A percentile compares a stretch with the other conserved stretches of the same genome.
phyloP scores from a whole-genome alignment of 2,329 filamentous ascomycete species.

The Emydomyces testavorans region DNA sequence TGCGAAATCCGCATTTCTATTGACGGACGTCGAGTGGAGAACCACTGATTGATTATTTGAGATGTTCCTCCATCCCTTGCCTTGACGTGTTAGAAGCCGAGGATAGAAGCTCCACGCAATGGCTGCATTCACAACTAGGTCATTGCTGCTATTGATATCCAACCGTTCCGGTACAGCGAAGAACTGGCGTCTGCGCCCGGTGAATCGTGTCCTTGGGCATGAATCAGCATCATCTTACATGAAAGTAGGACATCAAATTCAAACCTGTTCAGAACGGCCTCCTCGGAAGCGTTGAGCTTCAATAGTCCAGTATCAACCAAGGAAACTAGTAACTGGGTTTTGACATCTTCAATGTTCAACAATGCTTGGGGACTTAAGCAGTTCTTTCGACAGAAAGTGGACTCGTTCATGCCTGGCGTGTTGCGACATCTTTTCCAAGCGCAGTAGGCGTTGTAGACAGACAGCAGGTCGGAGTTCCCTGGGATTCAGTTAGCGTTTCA shows the following conservation, averaged over 20 bases:
- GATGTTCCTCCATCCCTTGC: slow-evolving; percentile 79
- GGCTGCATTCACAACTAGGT: slow-evolving; percentile 65
- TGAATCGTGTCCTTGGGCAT: slow-evolving; percentile 45
- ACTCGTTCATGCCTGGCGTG: slow-evolving; percentile 59
- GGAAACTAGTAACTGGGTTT: slow-evolving; percentile 75
- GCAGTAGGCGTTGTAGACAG: slow-evolving; percentile 84
- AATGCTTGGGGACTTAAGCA: slow-evolving; percentile 83
- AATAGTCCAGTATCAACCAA: slow-evolving; percentile 79
- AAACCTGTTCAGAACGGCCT: slow-evolving; percentile 54
- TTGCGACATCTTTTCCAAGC: slow-evolving; percentile 77
- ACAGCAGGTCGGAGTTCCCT: slow-evolving; percentile 83
- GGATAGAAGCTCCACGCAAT: slow-evolving; percentile 95
- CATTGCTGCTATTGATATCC: slow-evolving; percentile 66
- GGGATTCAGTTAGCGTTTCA: slow-evolving; percentile 1
- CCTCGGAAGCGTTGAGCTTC: slow-evolving; percentile 60
- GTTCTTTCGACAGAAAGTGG: slow-evolving; percentile 87
- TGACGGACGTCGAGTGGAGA: slow-evolving; percentile 79
- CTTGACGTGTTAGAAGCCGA: slow-evolving; percentile 73
- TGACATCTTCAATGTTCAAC: slow-evolving; percentile 86
- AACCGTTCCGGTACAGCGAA: slow-evolving; percentile 69
- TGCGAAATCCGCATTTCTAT: slow-evolving; percentile 47
- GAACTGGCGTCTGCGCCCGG: slow-evolving; percentile 58
- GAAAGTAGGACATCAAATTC: slow-evolving; percentile 8
- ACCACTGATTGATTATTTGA: slow-evolving; percentile 85
- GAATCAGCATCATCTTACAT: background rate